These are phyloP conservation scores for Terfezia boudieri DNA, from an alignment of 495 filamentous ascomycete genomes.

Conservation along the genomic window DNA sequence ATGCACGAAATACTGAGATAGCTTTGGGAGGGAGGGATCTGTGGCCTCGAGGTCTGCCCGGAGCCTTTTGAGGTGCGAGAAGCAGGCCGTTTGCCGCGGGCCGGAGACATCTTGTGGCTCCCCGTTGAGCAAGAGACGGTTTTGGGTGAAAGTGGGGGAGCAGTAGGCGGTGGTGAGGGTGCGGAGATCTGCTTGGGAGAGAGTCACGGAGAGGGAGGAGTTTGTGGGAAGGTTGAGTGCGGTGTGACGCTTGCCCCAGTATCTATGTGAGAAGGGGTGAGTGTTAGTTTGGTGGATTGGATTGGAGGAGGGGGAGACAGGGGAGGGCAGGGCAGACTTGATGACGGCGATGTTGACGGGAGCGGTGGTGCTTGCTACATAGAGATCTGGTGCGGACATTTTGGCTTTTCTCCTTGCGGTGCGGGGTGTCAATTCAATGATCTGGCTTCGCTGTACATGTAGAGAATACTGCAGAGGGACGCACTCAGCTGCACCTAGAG, in stretches of 20 bases:
- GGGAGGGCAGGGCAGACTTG: conserved; percentile 38
- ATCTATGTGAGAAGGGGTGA: conserved; percentile 28
- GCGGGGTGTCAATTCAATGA: too few species aligned
- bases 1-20: conserved; percentile 49
- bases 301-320: conserved; percentile 2
- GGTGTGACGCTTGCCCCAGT: conserved; percentile 93
- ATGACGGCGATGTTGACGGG: conserved; percentile 99
- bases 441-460: too few species aligned
- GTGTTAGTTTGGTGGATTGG: conserved; percentile 11
- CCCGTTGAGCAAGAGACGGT: conserved; percentile 70
- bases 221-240: conserved; percentile 92
- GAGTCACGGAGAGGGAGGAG: conserved; percentile 84
- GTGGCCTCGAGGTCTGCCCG: conserved; percentile 49
- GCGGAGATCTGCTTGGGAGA: conserved; percentile 79
- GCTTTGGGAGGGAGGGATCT: conserved; percentile 49
- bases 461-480: too few species aligned
- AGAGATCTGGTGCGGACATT: conserved; percentile 25
- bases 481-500: too few species aligned
- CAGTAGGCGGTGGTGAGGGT: conserved; percentile 92
- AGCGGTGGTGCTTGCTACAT: conserved; percentile 82
- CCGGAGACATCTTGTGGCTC: conserved; percentile 60
- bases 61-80: conserved; percentile 58
- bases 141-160: conserved; percentile 48
- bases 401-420: neutral
- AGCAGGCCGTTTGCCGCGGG: conserved; percentile 74